Base-by-base conservation (phyloP, 2,329 filamentous ascomycete species). In the Hysterium pulicare region DNA sequence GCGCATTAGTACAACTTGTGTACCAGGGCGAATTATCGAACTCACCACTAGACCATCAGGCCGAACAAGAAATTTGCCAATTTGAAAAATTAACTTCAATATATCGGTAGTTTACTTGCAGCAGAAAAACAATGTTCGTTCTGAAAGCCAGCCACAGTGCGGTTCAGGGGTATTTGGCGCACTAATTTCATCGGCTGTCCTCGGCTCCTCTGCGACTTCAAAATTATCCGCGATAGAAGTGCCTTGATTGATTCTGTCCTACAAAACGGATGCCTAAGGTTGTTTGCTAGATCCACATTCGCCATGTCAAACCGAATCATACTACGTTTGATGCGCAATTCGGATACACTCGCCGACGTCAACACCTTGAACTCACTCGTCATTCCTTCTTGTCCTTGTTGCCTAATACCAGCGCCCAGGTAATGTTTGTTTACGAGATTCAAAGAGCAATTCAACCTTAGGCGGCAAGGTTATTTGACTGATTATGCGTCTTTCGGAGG, bases 11-110 rank as follows among this genome's bases (percentile, higher is more conserved):
- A 34, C 3, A n/a, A 5, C 17, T 17, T 34, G 32, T 5, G 13
- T 15, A 5, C 21, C 9, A 4, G 13, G 16, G n/a, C 15, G 11
- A 34, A 3, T n/a, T 4, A 34, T 34, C 9, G n/a, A 10, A 3
- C 11, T 5, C 21, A 34, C 32, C 11, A 11, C 17, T 57, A 59
- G 56, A 59, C 56, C 56, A 59, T 48, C 49, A 53, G 50, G 55
- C 56, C 56, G 46, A 39, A 38, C 19, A 30, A 16, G 13, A 22
- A 34, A 17, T 3, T 10, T 3, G 32, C 22, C 9, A 23, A 24
- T 23, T n/a, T 15, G 9, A 17, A 24, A 38, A 24, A 24, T 38
- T 38, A 13, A 10, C 5, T 38, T n/a, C 28, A 38, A 5, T n/a
- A 31, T 31, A 4, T 9, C 16, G 13, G 3, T n/a, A 16, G 8